Percentiles rank a stretch among this genome's conserved stretches.
These are phyloP conservation scores for Botryotinia globosa DNA, from an alignment of 2,329 filamentous ascomycete species.

Conservation along the genomic window DNA sequence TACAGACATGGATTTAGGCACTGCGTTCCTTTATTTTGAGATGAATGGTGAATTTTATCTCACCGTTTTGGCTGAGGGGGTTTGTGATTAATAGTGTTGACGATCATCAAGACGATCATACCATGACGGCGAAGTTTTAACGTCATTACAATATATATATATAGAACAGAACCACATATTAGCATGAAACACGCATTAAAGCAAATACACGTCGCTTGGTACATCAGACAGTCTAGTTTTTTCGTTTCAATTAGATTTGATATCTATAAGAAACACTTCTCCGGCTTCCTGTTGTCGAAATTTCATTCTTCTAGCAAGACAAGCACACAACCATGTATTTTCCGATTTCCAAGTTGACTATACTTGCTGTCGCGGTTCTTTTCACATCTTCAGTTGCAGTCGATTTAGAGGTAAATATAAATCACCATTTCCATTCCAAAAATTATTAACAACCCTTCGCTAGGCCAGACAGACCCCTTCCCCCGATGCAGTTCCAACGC, in stretches of 20 bases:
- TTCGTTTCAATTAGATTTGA: neutral
- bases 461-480: neutral
- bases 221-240: neutral
- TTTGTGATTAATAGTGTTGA: neutral
- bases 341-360: neutral
- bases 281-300: neutral
- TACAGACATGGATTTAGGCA: neutral
- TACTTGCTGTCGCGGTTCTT: neutral
- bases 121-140: neutral
- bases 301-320: neutral
- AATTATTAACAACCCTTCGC: neutral
- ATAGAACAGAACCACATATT: conserved; percentile 1
- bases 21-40: neutral
- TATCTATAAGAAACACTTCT: neutral
- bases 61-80: too few relatives aligned
- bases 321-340: neutral
- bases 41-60: neutral
- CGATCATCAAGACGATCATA: neutral
- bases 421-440: neutral
- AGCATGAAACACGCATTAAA: conserved; percentile 4
- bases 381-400: neutral
- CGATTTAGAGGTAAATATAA: neutral
- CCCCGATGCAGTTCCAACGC: neutral
- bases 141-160: conserved; percentile 4
- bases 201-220: neutral